Conservation (phyloP, 495 filamentous ascomycete species). For the Penicillium subrubescens region DNA sequence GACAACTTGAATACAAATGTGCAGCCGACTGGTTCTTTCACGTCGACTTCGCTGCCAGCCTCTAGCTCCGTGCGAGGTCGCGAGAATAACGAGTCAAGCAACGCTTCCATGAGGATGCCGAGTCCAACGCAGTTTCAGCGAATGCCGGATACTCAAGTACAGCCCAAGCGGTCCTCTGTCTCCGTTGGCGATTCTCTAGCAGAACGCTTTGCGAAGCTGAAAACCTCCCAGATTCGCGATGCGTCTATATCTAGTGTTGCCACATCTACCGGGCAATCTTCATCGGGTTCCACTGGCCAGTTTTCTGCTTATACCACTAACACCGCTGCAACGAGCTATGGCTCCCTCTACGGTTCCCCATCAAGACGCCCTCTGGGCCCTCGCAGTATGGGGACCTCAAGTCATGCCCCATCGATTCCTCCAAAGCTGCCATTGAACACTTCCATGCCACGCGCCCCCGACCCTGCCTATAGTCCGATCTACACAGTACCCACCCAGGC, state of each 20-base stretch:
- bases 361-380: conserved; percentile 52
- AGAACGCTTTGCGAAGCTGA: conserved; percentile 49
- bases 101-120: conserved; percentile 40
- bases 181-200: conserved; percentile 43
- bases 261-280: conserved; percentile 25
- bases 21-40: conserved; percentile 28
- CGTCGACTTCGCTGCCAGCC: conserved; percentile 11
- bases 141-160: conserved; percentile 20
- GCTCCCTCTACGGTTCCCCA: conserved; percentile 27
- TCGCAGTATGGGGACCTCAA: conserved; percentile 33
- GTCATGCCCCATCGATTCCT: conserved; percentile 37
- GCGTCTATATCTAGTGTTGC: conserved; percentile 32
- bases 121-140: conserved; percentile 45
- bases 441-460: conserved; percentile 74
- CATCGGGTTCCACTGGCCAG: conserved; percentile 34
- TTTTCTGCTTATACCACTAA: conserved; percentile 32
- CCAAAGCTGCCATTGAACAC: conserved; percentile 59
- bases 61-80: conserved; percentile 25
- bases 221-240: conserved; percentile 29
- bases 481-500: conserved; percentile 45
- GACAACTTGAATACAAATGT: conserved; percentile 41
- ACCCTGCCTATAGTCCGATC: conserved; percentile 81
- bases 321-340: conserved; percentile 20
- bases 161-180: conserved; percentile 29
- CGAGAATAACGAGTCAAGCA: conserved; percentile 23